Evolutionary conservation across 2,329 filamentous ascomycete species (phyloP).

Genomic region (Penicillium corylophilum): DNA sequence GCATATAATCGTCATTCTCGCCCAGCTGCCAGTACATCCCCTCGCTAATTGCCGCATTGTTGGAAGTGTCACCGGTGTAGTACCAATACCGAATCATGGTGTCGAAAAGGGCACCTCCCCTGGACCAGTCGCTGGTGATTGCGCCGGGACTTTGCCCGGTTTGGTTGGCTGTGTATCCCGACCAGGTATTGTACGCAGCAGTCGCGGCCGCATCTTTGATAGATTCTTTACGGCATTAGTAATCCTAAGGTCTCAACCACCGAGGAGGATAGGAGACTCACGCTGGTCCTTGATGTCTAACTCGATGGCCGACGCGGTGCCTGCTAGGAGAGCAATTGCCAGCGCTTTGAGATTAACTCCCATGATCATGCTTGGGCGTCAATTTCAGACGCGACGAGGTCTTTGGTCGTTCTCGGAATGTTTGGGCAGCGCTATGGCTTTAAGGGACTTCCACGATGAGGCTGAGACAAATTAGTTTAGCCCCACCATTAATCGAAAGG

Average conservation of each 20-base stretch:
- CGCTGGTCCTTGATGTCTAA: slow-evolving; percentile 3
- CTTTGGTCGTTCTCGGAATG: too few relatives aligned
- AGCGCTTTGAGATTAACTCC: not conserved
- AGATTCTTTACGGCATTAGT: slow-evolving; percentile 2
- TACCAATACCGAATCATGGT: slow-evolving; percentile 78
- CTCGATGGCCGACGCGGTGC: slow-evolving; percentile 1
- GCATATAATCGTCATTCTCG: slow-evolving; percentile 69
- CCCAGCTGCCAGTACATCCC: slow-evolving; percentile 69
- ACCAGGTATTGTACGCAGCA: slow-evolving; percentile 6
- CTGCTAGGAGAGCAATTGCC: slow-evolving; percentile 1
- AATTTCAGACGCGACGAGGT: not conserved
- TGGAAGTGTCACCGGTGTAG: slow-evolving; percentile 68
- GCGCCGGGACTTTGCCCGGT: slow-evolving; percentile 17
- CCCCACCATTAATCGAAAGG: too few relatives aligned
- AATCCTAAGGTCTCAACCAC: not conserved
- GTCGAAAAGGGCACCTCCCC: slow-evolving; percentile 65
- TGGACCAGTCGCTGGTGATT: slow-evolving; percentile 50
- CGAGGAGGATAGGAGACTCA: not conserved
- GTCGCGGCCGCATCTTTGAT: slow-evolving; percentile 5
- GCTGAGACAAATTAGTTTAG: too few relatives aligned
- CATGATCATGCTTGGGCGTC: not conserved
- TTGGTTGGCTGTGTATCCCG: not conserved
- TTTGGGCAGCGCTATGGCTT: too few relatives aligned
- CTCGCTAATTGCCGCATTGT: slow-evolving; percentile 66
- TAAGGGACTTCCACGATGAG: too few relatives aligned